Conservation (phyloP, 495 filamentous ascomycete species). For the Daldinia bambusicola region DNA sequence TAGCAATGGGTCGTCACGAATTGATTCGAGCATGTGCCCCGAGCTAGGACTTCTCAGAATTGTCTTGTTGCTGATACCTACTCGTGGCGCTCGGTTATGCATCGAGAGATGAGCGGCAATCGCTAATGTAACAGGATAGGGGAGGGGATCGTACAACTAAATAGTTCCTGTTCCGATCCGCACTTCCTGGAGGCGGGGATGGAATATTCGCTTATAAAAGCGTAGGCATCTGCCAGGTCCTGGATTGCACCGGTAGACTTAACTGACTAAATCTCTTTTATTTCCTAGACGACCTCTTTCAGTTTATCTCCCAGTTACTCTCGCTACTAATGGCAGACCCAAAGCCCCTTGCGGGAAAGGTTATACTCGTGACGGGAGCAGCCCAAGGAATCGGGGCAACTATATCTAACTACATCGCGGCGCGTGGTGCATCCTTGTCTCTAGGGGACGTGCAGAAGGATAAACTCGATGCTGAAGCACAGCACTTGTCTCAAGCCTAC, state of each 20-base stretch:
- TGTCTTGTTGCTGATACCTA: no score
- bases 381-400: slow-evolving; percentile 62
- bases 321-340: slow-evolving; percentile 26
- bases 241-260: no score
- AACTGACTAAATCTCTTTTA: no score
- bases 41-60: no score
- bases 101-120: no score
- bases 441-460: slow-evolving; percentile 56
- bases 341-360: slow-evolving; percentile 47
- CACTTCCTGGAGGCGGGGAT: not conserved
- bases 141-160: no score
- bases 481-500: slow-evolving; percentile 15
- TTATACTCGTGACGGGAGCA: slow-evolving; percentile 63
- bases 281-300: not conserved
- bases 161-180: no score
- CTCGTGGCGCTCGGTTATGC: no score
- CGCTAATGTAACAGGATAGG: no score
- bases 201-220: not conserved
- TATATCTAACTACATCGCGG: slow-evolving; percentile 56
- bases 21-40: no score
- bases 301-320: not conserved
- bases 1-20: no score
- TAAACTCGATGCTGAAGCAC: slow-evolving; percentile 44
- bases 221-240: not conserved
- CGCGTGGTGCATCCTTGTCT: slow-evolving; percentile 58